Percentiles rank a stretch among this genome's conserved stretches.
Evolutionary conservation across 148 eudicot species (phyloP).

Genomic region (Vaccinium myrtillus): DNA sequence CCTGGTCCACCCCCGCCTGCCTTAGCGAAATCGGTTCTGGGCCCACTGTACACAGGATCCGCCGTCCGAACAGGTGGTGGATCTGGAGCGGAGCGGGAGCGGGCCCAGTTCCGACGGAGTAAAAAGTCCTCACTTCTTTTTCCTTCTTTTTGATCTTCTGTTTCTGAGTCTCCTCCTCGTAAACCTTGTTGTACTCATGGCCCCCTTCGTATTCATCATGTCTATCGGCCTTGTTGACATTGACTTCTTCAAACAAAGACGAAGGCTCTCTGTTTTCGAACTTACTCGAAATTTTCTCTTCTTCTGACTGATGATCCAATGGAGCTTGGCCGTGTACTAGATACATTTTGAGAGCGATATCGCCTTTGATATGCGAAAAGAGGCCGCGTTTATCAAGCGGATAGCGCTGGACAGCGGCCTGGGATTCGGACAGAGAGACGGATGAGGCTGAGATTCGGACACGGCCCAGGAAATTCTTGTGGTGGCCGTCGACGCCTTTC

Average conservation of each 20-base stretch:
- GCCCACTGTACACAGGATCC: not conserved
- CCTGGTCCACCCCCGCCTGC: conserved; percentile 48
- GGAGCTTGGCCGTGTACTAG: conserved; percentile 7
- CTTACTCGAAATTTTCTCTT: not conserved
- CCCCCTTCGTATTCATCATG: no score
- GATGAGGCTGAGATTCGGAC: conserved; percentile 68
- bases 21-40: conserved; percentile 53
- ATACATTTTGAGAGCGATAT: conserved; percentile 59
- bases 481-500: conserved; percentile 28
- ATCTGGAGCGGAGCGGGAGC: not conserved
- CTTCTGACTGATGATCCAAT: no score
- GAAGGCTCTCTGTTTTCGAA: not conserved
- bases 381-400: conserved; percentile 81
- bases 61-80: not conserved
- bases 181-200: conserved; percentile 21
- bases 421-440: conserved; percentile 42
- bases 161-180: conserved; percentile 18
- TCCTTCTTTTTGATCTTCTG: conserved; percentile 41
- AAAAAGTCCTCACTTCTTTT: conserved; percentile 56
- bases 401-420: conserved; percentile 54
- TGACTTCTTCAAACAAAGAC: conserved; percentile 30
- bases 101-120: conserved; percentile 47
- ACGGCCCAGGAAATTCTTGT: conserved; percentile 66
- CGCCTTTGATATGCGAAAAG: conserved; percentile 81
- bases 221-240: conserved; percentile 20